Conservation (phyloP, 192 early-diverging fungal species). For the Linnemannia schmuckeri region DNA sequence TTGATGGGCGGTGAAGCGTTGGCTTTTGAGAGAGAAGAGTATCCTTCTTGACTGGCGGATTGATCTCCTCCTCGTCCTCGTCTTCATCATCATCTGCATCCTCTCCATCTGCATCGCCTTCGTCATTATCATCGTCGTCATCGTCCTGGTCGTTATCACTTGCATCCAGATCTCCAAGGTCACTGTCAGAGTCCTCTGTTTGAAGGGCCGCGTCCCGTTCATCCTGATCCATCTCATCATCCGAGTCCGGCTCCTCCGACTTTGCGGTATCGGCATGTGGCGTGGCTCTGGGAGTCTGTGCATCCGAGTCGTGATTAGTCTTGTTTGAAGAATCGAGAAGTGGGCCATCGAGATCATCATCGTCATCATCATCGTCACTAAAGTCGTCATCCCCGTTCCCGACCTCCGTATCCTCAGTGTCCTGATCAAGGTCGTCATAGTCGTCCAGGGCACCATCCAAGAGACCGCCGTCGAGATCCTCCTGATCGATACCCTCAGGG, state of each 20-base stretch:
- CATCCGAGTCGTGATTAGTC: not conserved
- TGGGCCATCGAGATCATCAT: slow-evolving; percentile 23
- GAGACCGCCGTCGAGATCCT: slow-evolving; percentile 51
- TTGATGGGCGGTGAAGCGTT: slow-evolving; percentile 34
- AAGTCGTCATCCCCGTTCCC: slow-evolving; percentile 43
- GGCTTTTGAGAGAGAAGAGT: slow-evolving; percentile 33
- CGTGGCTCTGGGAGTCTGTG: slow-evolving; percentile 14
- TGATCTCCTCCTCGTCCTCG: slow-evolving; percentile 25
- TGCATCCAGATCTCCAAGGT: slow-evolving; percentile 37
- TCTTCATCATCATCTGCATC: slow-evolving; percentile 30
- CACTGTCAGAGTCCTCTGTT: slow-evolving; percentile 53
- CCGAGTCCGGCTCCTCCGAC: slow-evolving; percentile 25
- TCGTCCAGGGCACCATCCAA: slow-evolving; percentile 53
- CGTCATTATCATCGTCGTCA: slow-evolving; percentile 19
- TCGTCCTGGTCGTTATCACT: slow-evolving; percentile 47
- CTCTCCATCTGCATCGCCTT: slow-evolving; percentile 33
- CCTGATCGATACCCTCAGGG: slow-evolving; percentile 33
- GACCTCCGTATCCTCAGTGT: slow-evolving; percentile 54
- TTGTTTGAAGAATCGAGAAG: slow-evolving; percentile 12
- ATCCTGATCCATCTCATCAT: slow-evolving; percentile 16
- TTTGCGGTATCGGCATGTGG: slow-evolving; percentile 6
- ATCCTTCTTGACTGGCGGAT: slow-evolving; percentile 22
- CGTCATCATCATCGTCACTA: slow-evolving; percentile 43
- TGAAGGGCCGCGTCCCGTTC: slow-evolving; percentile 6
- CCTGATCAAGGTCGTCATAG: slow-evolving; percentile 52